Evolutionary conservation across 805 yeast genomes (phyloP).

Genomic region (Saturnispora saitoi): DNA sequence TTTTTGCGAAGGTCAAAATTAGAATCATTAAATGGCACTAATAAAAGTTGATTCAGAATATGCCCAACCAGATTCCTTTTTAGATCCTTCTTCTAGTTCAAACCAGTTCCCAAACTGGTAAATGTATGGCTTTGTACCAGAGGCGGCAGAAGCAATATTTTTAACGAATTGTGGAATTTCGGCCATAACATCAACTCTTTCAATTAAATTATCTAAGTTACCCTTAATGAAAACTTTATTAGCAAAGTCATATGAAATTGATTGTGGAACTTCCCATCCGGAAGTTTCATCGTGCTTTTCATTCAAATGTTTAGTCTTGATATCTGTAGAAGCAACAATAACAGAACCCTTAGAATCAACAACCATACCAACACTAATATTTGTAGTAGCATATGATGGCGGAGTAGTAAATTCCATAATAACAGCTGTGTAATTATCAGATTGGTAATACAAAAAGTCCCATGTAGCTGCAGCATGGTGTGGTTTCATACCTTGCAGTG

Average conservation of each 20-base stretch:
- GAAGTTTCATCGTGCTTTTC: slow-evolving; percentile 61
- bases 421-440: slow-evolving; percentile 62
- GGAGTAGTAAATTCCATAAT: slow-evolving; percentile 97
- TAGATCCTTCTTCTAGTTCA: slow-evolving; percentile 29
- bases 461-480: slow-evolving; percentile 97
- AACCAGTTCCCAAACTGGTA: slow-evolving; percentile 79
- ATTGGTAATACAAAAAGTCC: slow-evolving; percentile 90
- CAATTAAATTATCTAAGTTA: slow-evolving; percentile 53
- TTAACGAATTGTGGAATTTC: slow-evolving; percentile 93
- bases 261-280: slow-evolving; percentile 85
- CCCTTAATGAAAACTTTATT: slow-evolving; percentile 48
- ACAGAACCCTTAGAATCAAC: slow-evolving; percentile 56
- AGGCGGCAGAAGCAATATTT: slow-evolving; percentile 86
- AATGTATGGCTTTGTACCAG: slow-evolving; percentile 94
- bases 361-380: slow-evolving; percentile 72
- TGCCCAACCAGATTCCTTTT: slow-evolving; percentile 55
- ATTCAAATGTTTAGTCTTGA: slow-evolving; percentile 51
- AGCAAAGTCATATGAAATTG: slow-evolving; percentile 44
- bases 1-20: background rate
- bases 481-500: slow-evolving; percentile 98
- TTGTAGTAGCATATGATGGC: slow-evolving; percentile 72
- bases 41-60: slow-evolving; percentile 82
- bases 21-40: slow-evolving; percentile 21
- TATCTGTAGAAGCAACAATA: slow-evolving; percentile 52
- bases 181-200: slow-evolving; percentile 95